Evolutionary conservation across 177 flowering plant species (phyloP).

Genomic region (Vitis hybrid): DNA sequence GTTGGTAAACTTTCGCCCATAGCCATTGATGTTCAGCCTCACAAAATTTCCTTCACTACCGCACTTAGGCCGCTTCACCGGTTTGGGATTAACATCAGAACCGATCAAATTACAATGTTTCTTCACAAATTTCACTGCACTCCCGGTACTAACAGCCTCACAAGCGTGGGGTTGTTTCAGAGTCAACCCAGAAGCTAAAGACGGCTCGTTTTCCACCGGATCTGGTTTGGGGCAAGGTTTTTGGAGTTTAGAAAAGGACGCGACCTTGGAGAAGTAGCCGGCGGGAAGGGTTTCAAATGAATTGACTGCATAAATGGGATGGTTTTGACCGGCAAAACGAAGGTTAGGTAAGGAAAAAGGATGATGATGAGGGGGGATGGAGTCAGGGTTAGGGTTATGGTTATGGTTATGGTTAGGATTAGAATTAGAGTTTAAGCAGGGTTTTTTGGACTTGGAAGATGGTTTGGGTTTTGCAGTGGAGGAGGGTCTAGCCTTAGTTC

Average conservation of each 20-base stretch:
- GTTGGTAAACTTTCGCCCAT: conserved; percentile 48
- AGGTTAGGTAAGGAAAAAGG: conserved; percentile 34
- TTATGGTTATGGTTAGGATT: conserved; percentile 7
- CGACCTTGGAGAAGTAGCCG: conserved; percentile 38
- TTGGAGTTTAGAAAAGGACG: conserved; percentile 50
- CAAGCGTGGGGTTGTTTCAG: neutral
- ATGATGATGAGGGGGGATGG: conserved; percentile 19
- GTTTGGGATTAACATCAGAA: conserved; percentile 13
- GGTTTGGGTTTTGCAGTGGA: conserved; percentile 24
- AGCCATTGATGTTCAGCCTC: conserved; percentile 71
- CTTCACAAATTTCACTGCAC: conserved; percentile 15
- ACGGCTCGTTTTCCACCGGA: conserved; percentile 17
- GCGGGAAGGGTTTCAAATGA: conserved; percentile 38
- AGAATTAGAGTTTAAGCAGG: conserved; percentile 9
- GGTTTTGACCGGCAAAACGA: conserved; percentile 16
- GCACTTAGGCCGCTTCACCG: conserved; percentile 42
- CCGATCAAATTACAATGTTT: conserved; percentile 54
- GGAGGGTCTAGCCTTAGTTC: conserved; percentile 18
- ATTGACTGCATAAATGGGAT: conserved; percentile 11
- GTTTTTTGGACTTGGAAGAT: conserved; percentile 4
- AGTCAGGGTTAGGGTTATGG: neutral
- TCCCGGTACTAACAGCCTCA: neutral
- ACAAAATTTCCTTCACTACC: conserved; percentile 80
- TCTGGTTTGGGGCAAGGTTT: conserved; percentile 33
- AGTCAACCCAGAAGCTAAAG: conserved; percentile 5